Percentiles rank a stretch among this genome's conserved stretches.
These are phyloP conservation scores for Neonectria faginata DNA, from an alignment of 2,329 filamentous ascomycete species.

Conservation along the genomic window DNA sequence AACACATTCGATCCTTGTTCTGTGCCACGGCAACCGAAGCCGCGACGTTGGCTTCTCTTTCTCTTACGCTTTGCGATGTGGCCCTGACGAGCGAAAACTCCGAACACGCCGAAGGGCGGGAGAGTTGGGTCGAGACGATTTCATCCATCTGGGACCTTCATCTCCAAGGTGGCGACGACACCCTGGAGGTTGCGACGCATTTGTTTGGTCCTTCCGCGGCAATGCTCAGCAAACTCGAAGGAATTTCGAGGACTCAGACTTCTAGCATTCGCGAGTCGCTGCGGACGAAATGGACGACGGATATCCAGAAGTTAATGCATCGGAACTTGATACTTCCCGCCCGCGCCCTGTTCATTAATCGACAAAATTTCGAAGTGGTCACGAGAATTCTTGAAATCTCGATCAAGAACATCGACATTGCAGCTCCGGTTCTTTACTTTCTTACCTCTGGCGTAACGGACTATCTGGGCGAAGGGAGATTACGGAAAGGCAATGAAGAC, in stretches of 20 bases:
- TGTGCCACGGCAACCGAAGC: conserved; percentile 61
- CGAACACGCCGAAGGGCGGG: conserved; percentile 53
- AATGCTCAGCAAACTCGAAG: conserved; percentile 57
- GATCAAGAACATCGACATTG: conserved; percentile 49
- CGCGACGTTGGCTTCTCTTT: conserved; percentile 57
- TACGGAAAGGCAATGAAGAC: conserved; percentile 52
- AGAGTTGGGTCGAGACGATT: conserved; percentile 61
- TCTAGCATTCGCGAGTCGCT: conserved; percentile 25
- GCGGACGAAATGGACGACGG: conserved; percentile 56
- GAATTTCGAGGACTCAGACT: conserved; percentile 39
- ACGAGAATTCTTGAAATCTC: conserved; percentile 56
- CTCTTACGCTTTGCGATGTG: conserved; percentile 59
- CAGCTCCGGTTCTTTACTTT: conserved; percentile 59
- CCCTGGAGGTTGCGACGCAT: conserved; percentile 60
- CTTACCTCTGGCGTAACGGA: conserved; percentile 51
- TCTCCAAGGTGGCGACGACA: conserved; percentile 61
- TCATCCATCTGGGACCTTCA: conserved; percentile 65
- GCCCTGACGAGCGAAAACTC: conserved; percentile 49
- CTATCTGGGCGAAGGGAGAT: conserved; percentile 40
- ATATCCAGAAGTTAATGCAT: conserved; percentile 62
- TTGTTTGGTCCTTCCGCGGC: conserved; percentile 55
- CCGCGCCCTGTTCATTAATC: conserved; percentile 59
- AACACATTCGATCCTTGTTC: conserved; percentile 70
- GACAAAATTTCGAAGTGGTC: conserved; percentile 56
- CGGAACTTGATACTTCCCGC: conserved; percentile 65